Base-by-base conservation (phyloP, 2,329 filamentous ascomycete species). In the Curvularia sp. region DNA sequence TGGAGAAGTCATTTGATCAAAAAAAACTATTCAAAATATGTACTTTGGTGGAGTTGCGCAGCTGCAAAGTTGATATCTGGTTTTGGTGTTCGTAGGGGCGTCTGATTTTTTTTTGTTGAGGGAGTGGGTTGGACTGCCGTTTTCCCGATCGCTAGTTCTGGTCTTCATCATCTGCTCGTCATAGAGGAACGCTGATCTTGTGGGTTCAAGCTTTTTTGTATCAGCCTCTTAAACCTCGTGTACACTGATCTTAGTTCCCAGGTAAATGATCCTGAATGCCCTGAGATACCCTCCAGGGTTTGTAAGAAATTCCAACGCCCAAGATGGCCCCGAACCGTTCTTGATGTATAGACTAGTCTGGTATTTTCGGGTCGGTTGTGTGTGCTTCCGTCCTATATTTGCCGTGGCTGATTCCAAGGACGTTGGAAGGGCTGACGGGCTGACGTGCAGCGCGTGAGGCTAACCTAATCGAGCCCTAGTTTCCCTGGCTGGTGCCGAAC, bases 91-190 rank as follows among this genome's bases (percentile, higher is more conserved):
- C 15, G 41, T 25, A 19, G 21, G 21, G 41, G 25, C 23, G 23
- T 43, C 21, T 43, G 27, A 7, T 27, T 43, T 27, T 13, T 43
- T 43, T 43, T 15, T 43, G 15, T 18, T 18, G 23, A n/a, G 7
- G 19, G 39, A 7, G n/a, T 23, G 19, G 32, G 34, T 36, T 36
- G 23, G 23, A 38, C 5, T 45, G 53, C 27, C 46, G 46, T 55
- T 21, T 50, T 55, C 53, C 38, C 38, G 53, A 32, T 30, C 19
- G 30, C 53, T 21, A 15, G 32, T 25, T 10, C n/a, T 27, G 27
- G 23, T 32, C 27, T 28, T 38, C 19, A 28, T 25, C 28, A 12
- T 30, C 23, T 49, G 47, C 21, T 49, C 19, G 34, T 49, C 34
- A 19, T 19, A 9, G 32, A 9, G 32, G 34, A 23, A 39, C 12